These are phyloP conservation scores for Sedum album DNA, from an alignment of 164 flowering plant genomes.

Conservation along the genomic window DNA sequence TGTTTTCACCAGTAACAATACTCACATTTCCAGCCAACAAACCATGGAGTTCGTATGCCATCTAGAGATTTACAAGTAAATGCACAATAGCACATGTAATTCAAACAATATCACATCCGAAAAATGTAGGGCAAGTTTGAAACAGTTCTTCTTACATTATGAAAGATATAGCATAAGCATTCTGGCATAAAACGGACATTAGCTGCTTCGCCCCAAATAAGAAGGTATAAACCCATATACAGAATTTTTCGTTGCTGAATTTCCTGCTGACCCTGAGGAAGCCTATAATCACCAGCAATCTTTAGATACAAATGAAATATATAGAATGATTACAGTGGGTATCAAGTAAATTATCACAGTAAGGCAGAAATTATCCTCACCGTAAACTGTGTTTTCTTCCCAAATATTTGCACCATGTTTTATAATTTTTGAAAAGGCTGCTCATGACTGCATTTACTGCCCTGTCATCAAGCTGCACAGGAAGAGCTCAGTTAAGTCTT, in stretches of 20 bases:
- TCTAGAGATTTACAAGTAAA: slow-evolving; percentile 32
- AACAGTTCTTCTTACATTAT: slow-evolving; percentile 53
- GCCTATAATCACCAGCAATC: slow-evolving; percentile 30
- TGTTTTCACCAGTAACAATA: slow-evolving; percentile 90
- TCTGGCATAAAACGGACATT: slow-evolving; percentile 98
- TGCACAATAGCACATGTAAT: background rate
- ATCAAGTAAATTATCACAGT: background rate
- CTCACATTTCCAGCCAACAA: slow-evolving; percentile 95
- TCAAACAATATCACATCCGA: background rate
- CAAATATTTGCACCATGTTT: slow-evolving; percentile 94
- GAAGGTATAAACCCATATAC: slow-evolving; percentile 95
- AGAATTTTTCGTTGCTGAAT: slow-evolving; percentile 85
- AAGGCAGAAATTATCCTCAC: slow-evolving; percentile 27
- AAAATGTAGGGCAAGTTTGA: slow-evolving; percentile 1
- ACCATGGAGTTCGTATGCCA: slow-evolving; percentile 99
- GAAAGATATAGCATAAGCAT: slow-evolving; percentile 93
- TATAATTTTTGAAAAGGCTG: slow-evolving; percentile 88
- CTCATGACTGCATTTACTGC: slow-evolving; percentile 86
- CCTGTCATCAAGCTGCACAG: slow-evolving; percentile 83
- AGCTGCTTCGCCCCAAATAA: slow-evolving; percentile 99
- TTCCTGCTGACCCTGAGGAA: slow-evolving; percentile 82
- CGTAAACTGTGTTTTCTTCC: slow-evolving; percentile 88
- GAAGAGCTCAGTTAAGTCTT: slow-evolving; percentile 5
- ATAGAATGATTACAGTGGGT: background rate
- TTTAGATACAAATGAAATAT: slow-evolving; percentile 1